Base-by-base conservation (phyloP, 306 rosid species). In the Herpetospermum pedunculosum region DNA sequence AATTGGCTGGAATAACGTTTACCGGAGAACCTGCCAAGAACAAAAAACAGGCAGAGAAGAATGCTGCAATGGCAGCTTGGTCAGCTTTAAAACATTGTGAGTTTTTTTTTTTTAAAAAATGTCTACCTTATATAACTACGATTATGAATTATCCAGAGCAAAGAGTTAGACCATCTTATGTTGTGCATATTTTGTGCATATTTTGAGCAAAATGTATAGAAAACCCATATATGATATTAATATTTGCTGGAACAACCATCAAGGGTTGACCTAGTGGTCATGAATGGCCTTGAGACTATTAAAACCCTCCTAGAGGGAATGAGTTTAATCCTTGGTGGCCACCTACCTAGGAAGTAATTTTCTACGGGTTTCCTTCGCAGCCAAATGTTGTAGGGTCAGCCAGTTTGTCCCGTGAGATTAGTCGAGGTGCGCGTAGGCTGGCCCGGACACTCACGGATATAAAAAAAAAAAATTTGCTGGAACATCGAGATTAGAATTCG, bases 61-160 rank as follows among this genome's bases (percentile, higher is more conserved):
- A 95, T 87, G 99, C 99, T 13, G 99, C 99, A 58, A 89, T 95
- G 99, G 97, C 99, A 59, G 97, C 99, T 68, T 95, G 99, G 99
- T 91, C 99, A 7, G 86, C 96, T 76, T 80, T 95, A 75, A 95
- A 95, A 83, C 97, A 91, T 81, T 63, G 99, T 95, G 78, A 91
- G 97, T 83, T 8, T 2, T 32, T 30, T 54, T 72, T 15, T 21
- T 50, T 30, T n/a, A n/a, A n/a, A n/a, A n/a, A 18, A 29, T 14
- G 18, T 35, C 6, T 30, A 23, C 60, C 26, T 9, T 53, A 4
- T 37, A 4, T n/a, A 16, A 63, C 34, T n/a, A n/a, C n/a, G n/a
- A n/a, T n/a, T n/a, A n/a, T n/a, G n/a, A n/a, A n/a, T n/a, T 63
- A 38, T 21, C 15, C 43, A 29, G n/a, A 3, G n/a, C 18, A 16